Evolutionary conservation across 441 rosid genomes (phyloP), one percentile per base, ranked within the genome.

Genomic region (Euphorbia schlechtendalii): DNA sequence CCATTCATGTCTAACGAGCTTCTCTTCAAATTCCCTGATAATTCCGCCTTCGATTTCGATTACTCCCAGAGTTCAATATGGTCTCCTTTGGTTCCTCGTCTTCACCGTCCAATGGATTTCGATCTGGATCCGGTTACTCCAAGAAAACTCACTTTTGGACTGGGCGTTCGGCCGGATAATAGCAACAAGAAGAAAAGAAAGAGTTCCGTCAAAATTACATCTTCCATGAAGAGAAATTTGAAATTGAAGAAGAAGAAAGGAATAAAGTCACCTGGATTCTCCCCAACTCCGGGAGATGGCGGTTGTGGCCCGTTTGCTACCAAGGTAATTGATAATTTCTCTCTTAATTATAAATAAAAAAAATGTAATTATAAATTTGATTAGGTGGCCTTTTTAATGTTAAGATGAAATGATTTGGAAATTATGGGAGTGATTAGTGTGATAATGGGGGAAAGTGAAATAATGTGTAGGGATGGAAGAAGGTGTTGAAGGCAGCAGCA

Each of bases 21-120:
- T 40, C 94, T 88, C 68, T 78, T 76, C 75, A 90, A 85, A 71
- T 90, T 90, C 78, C 90, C 92, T 3, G 93, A 90, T 64, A 80
- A 73, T 78, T 84, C 96, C 20, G 81, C 86, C 40, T 76, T 78
- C 48, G 94, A 85, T 28, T 88, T 91, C 60, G 83, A 91, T 20
- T 84, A 85, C 74, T 56, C 84, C 17, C 89, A 87, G 74, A 88
- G 96, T 84, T 88, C 97, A 20, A 76, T 91, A 49, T 91, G 97
- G 97, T 88, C 97, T 66, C 96, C 97, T 59, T 74, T 91, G 43
- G 75, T 88, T 46, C 94, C 86, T 45, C 82, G 89, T 30, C 24
- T 68, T 21, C 77, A 85, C 75, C 59, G 51, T 48, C 76, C 85
- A 21, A 34, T 78, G 21, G 85, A 82, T 58, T 69, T 59, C 24